These are phyloP conservation scores for Podospora tetraspora DNA, from an alignment of 495 filamentous ascomycete species.

Conservation along the genomic window DNA sequence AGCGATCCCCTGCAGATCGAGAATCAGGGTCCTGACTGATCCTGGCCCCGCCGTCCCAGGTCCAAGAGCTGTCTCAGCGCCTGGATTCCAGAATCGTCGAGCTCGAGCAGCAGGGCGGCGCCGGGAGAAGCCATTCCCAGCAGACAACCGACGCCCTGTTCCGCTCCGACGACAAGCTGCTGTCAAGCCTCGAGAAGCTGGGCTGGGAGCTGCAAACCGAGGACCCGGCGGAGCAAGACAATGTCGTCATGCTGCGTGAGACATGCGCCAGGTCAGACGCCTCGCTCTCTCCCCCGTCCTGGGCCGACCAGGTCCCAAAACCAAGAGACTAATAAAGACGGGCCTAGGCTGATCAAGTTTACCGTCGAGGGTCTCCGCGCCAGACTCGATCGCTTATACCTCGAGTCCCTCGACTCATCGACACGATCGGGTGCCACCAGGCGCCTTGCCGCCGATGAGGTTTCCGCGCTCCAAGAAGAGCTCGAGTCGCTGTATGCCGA, in stretches of 20 bases:
- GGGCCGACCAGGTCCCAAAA: background rate
- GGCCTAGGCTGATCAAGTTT: slow-evolving; percentile 40
- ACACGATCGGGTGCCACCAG: slow-evolving; percentile 16
- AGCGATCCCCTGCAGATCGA: background rate
- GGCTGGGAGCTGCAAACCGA: slow-evolving; percentile 41
- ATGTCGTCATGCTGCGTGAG: slow-evolving; percentile 36
- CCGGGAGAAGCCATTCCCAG: slow-evolving; percentile 21
- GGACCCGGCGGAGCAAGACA: slow-evolving; percentile 33
- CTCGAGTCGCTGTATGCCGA: slow-evolving; percentile 59
- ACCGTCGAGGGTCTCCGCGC: slow-evolving; percentile 43
- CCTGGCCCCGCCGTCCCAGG: slow-evolving; percentile 18
- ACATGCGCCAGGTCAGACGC: slow-evolving; percentile 34
- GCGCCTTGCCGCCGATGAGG: slow-evolving; percentile 25
- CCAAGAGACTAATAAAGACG: slow-evolving; percentile 17
- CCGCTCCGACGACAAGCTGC: slow-evolving; percentile 42
- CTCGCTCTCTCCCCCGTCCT: background rate
- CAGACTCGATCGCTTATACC: slow-evolving; percentile 42
- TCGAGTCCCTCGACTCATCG: slow-evolving; percentile 34
- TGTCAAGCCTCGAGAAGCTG: slow-evolving; percentile 46
- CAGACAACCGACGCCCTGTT: slow-evolving; percentile 36
- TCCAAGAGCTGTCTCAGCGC: slow-evolving; percentile 37
- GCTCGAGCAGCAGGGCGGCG: slow-evolving; percentile 34
- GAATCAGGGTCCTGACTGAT: slow-evolving; percentile 3
- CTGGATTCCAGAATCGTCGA: slow-evolving; percentile 36
- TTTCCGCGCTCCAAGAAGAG: slow-evolving; percentile 50